Evolutionary conservation across 345 rosid genomes (phyloP), one percentile per base, ranked within the genome.

Genomic region (Gossypium ekmanianum): DNA sequence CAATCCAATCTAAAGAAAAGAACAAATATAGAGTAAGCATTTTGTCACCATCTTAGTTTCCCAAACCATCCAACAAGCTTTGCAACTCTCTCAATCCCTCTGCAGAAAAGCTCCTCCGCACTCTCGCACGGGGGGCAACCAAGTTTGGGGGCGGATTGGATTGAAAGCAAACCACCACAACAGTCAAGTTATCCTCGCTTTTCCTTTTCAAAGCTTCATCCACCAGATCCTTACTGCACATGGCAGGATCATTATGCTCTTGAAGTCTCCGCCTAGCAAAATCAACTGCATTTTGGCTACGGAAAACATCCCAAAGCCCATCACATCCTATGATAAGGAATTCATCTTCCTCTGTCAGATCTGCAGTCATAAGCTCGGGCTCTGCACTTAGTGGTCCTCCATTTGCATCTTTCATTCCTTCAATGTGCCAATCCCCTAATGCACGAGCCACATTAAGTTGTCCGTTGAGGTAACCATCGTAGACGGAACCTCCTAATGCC

Each of bases 291-390:
- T 94, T 91, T 84, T 94, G 92, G 85, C 93, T 91, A 78, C 83
- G 78, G 72, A 94, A 94, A 61, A 91, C 98, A 68, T 94, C 98
- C 98, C 95, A 94, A n/a, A 91, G 84, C 44, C 98, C 97, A 61
- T 91, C 97, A 48, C 94, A 89, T 4, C 94, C 98, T 3, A 93
- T 85, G 55, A 91, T 87, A 73, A 94, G 91, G 81, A 93, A 93
- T 80, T 91, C 98, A 41, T 93, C 98, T 43, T 91, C 95, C 67
- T 84, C 86, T 0, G 86, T 87, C 69, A 92, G 84, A 70, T 80
- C 77, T 7, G 62, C 81, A 34, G 88, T 83, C 82, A 85, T 87
- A 47, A 92, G 76, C 86, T 94, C 98, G 4, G 96, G 98, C 75
- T 94, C 96, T 1, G 94, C 95, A 81, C 87, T 90, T 9, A 94